phyloP scores from a whole-genome alignment of 495 filamentous ascomycete species.

The Immersiella caudata region DNA sequence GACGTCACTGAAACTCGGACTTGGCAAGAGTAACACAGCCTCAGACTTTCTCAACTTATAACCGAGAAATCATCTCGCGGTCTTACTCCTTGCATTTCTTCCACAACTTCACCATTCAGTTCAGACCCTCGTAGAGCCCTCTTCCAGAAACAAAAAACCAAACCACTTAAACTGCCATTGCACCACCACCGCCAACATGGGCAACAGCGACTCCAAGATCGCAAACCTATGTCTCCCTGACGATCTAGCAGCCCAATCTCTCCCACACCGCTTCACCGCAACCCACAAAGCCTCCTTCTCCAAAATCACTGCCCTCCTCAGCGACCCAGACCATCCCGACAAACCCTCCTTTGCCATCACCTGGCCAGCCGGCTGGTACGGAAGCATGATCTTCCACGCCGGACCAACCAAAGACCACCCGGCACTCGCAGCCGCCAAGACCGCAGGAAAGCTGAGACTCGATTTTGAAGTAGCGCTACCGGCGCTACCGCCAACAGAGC shows the following conservation, averaged over 20 bases:
- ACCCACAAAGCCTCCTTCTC: not conserved
- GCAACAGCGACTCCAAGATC: not conserved
- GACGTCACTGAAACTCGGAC: not conserved
- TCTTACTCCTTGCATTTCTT: not conserved
- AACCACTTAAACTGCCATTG: no score
- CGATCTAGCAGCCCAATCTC: not conserved
- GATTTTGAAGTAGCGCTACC: not conserved
- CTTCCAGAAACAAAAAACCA: not conserved
- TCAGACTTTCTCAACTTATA: not conserved
- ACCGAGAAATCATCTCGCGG: not conserved
- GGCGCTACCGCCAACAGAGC: not conserved
- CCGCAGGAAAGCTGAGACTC: not conserved
- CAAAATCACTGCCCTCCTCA: not conserved
- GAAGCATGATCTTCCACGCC: not conserved
- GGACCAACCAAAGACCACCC: not conserved
- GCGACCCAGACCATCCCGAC: not conserved
- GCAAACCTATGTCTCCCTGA: not conserved
- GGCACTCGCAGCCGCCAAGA: not conserved
- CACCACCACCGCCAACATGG: not conserved
- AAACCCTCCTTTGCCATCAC: not conserved
- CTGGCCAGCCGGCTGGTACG: not conserved
- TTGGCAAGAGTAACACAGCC: not conserved
- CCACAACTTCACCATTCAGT: not conserved
- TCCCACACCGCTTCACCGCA: not conserved
- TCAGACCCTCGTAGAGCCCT: not conserved